Evolutionary conservation across 2,329 filamentous ascomycete genomes (phyloP), one percentile per base, ranked within the genome.

Genomic region (Arachnomyces sp.): DNA sequence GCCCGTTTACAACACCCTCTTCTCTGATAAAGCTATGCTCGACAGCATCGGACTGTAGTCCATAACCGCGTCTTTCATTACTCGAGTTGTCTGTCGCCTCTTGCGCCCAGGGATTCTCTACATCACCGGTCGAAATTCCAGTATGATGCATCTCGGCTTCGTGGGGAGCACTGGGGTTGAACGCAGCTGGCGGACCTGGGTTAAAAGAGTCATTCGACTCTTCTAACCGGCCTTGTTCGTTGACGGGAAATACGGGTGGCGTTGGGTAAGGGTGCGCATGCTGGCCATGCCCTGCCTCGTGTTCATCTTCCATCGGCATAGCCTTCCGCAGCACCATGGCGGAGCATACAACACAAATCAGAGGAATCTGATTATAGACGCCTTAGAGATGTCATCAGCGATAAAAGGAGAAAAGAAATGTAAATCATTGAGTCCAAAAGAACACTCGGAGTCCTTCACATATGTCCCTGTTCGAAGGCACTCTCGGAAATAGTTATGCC

Each of bases 281-380:
- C 21, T 5, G 21, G 21, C 21, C 9, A 5, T 25, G 21, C 21
- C 5, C 21, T 5, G 21, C 21, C 21, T 25, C 21, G 21, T 25
- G 21, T 25, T 5, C 21, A 25, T 25, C 21, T 5, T 25, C 21
- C 21, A 25, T 25, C 21, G 21, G 60, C 46, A 57, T 58, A 49
- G 51, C 52, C 51, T 63, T 63, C 45, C 60, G 59, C 50, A 63
- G 52, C 48, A 62, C 61, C 61, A 63, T 64, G 49, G 59, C 57
- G 53, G 47, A 47, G 47, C 40, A 45, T 45, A 37, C 15, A 29
- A 38, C 39, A 44, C 40, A 44, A 42, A 29, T 42, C 40, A 39
- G 31, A 31, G 36, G 35, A 29, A 42, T 42, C 14, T n/a, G 36
- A 44, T 42, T 34, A 31, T 37, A 44, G 43, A n/a, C 15, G 34